A percentile compares a stretch with the other conserved stretches of the same genome.
Conservation (phyloP, 2,329 filamentous ascomycete species). For the Aspergillus ruber region DNA sequence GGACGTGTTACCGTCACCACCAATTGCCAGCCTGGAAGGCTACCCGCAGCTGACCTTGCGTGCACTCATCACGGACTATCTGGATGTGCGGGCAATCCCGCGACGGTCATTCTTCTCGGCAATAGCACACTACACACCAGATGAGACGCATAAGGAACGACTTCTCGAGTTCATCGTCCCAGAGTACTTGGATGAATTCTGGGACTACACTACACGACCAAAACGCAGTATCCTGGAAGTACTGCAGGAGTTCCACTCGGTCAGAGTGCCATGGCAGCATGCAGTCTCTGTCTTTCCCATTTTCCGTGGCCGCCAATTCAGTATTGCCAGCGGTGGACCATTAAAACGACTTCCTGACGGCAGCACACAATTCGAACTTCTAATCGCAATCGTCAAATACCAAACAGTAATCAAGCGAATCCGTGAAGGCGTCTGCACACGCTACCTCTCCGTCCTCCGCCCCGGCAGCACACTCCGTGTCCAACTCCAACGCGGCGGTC, state of each 20-base stretch:
- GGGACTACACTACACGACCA: conserved; percentile 88
- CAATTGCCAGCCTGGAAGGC: conserved; percentile 29
- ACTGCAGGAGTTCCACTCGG: conserved; percentile 78
- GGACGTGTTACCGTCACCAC: conserved; percentile 20
- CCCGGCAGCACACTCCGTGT: conserved; percentile 56
- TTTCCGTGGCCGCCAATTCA: conserved; percentile 87
- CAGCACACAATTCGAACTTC: conserved; percentile 57
- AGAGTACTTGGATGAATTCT: conserved; percentile 80
- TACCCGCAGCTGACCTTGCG: conserved; percentile 56
- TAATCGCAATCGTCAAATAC: conserved; percentile 87
- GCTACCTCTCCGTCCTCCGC: conserved; percentile 66
- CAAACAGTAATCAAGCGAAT: conserved; percentile 78
- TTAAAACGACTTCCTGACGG: conserved; percentile 33
- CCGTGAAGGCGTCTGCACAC: conserved; percentile 81
- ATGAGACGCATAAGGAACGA: conserved; percentile 69
- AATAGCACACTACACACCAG: conserved; percentile 66
- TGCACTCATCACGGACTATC: conserved; percentile 68
- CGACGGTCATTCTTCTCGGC: conserved; percentile 77
- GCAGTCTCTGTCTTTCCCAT: conserved; percentile 68
- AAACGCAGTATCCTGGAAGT: conserved; percentile 88
- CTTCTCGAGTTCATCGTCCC: conserved; percentile 77
- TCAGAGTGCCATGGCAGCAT: conserved; percentile 71
- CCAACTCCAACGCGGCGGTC: conserved; percentile 48
- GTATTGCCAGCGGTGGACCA: conserved; percentile 70
- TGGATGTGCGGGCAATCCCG: conserved; percentile 87